These are phyloP conservation scores for Dillenia turbinata DNA, from an alignment of 164 flowering plant genomes.

Conservation along the genomic window DNA sequence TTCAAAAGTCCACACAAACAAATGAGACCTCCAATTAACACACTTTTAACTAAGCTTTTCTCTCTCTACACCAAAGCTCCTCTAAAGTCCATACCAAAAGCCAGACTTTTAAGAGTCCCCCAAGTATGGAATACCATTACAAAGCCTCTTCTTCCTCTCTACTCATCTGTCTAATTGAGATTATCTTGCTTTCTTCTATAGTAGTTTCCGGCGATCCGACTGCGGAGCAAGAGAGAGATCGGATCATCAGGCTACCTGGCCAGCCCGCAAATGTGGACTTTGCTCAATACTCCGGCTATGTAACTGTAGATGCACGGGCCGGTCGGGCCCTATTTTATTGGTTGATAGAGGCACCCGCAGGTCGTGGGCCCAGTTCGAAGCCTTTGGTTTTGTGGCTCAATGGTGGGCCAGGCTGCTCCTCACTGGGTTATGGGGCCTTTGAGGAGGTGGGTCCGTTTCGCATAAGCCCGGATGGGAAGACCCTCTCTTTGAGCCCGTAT, in stretches of 20 bases:
- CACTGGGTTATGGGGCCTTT: constrained; percentile 27
- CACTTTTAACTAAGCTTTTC: too few relatives aligned
- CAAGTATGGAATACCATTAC: too few relatives aligned
- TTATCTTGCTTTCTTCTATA: too few relatives aligned
- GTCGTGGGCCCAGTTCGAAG: neutral
- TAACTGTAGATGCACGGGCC: constrained; percentile 20
- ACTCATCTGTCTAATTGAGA: too few relatives aligned
- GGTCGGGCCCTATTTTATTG: constrained; percentile 38
- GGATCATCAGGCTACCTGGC: constrained; percentile 24
- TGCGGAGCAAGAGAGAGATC: constrained; percentile 12
- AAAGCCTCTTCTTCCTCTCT: too few relatives aligned
- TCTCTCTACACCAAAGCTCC: too few relatives aligned
- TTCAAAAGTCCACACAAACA: too few relatives aligned
- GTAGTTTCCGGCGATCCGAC: too few relatives aligned
- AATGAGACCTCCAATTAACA: too few relatives aligned
- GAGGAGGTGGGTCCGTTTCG: constrained; percentile 35
- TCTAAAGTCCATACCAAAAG: too few relatives aligned
- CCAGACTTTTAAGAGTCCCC: too few relatives aligned
- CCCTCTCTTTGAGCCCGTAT: constrained; percentile 17
- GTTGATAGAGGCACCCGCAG: constrained; percentile 17
- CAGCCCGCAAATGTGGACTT: constrained; percentile 24
- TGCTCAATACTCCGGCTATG: constrained; percentile 31
- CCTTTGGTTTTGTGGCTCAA: constrained; percentile 36
- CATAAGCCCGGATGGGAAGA: constrained; percentile 16
- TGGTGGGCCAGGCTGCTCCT: constrained; percentile 41